Percentiles rank a stretch among this genome's conserved stretches.
These are phyloP conservation scores for Phylloporus scabripes DNA, from an alignment of 768 basidiomycete genomes.

Conservation along the genomic window DNA sequence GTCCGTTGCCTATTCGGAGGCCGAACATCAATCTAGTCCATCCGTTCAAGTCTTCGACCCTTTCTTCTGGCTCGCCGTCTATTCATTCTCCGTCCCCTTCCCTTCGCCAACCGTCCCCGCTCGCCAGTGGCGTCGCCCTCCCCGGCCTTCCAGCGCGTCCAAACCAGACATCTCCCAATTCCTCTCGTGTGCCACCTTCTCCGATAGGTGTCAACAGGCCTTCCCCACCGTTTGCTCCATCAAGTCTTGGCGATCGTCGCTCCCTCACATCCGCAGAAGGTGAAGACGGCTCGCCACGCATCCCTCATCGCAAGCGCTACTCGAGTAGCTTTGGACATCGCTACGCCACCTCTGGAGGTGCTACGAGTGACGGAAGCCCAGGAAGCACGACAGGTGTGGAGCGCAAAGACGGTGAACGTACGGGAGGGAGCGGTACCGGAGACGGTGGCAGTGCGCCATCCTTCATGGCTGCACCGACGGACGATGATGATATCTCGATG, in stretches of 20 bases:
- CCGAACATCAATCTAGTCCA: constrained; percentile 38
- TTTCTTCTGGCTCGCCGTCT: constrained; percentile 46
- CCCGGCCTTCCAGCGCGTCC: constrained; percentile 35
- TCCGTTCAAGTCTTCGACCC: constrained; percentile 47
- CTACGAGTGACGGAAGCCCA: constrained; percentile 35
- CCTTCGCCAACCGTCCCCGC: constrained; percentile 42
- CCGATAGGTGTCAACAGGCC: constrained; percentile 34
- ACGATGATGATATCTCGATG: constrained; percentile 73
- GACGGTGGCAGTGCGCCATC: constrained; percentile 28
- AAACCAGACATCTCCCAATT: constrained; percentile 35
- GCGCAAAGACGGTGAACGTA: constrained; percentile 20
- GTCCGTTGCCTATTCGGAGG: constrained; percentile 41
- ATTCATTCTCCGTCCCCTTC: constrained; percentile 46
- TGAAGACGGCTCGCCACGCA: constrained; percentile 27
- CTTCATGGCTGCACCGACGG: constrained; percentile 45
- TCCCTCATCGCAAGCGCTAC: constrained; percentile 52
- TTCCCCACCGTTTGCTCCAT: constrained; percentile 38
- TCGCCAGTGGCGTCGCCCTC: constrained; percentile 27
- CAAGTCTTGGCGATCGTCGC: constrained; percentile 39
- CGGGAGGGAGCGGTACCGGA: constrained; percentile 19
- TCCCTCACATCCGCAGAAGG: constrained; percentile 35
- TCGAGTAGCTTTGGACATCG: constrained; percentile 76
- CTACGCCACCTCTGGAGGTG: constrained; percentile 42
- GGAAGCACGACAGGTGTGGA: constrained; percentile 13
- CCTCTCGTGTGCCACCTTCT: constrained; percentile 39